Evolutionary conservation across 164 flowering plant genomes (phyloP), one percentile per base, ranked within the genome.

Genomic region (Aristolochia californica): DNA sequence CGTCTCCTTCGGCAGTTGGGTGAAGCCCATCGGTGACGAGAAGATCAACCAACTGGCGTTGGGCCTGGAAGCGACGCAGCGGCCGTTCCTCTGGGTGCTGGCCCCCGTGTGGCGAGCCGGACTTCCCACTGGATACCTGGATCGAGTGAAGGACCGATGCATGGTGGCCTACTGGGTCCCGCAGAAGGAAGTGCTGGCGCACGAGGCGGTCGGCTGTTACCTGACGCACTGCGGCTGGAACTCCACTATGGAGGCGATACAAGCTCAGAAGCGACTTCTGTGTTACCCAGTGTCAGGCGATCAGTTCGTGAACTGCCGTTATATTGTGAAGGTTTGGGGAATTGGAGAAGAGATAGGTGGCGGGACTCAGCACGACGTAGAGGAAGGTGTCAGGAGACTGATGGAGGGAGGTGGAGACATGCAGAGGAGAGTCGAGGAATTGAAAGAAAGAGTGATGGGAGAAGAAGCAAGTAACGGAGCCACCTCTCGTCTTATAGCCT

Each of bases 171-270:
- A 80, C 27, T 87, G 97, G 95, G 95, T 88, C 12, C 93, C 97
- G 0, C 97, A 90, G 58, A 56, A 69, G 67, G 78, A 78, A 56
- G 73, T 90, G 10, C 68, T 90, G 52, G 25, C 62, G 28, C 88
- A 81, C 54, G 28, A 45, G 34, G 78, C 84, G 0, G 81, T 90
- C 4, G 85, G 88, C 21, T 80, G 80, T 57, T 87, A 70, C 58
- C 70, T 85, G 0, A 79, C 88, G 0, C 97, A 90, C 40, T 90
- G 97, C 58, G 95, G 95, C 7, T 90, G 97, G 97, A 90, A 90
- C 50, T 90, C 97, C 0, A 87, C 83, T 0, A 58, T 80, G 70
- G 97, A 90, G 58, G 93, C 85, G 1, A 76, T 90, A 21, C 72
- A 77, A 15, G 70, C 78, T 43, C 70, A 53, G 64, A 78, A 76